A percentile compares a stretch with the other conserved stretches of the same genome.
Evolutionary conservation across 768 basidiomycete species (phyloP).

Genomic region (Trametes cingulata): DNA sequence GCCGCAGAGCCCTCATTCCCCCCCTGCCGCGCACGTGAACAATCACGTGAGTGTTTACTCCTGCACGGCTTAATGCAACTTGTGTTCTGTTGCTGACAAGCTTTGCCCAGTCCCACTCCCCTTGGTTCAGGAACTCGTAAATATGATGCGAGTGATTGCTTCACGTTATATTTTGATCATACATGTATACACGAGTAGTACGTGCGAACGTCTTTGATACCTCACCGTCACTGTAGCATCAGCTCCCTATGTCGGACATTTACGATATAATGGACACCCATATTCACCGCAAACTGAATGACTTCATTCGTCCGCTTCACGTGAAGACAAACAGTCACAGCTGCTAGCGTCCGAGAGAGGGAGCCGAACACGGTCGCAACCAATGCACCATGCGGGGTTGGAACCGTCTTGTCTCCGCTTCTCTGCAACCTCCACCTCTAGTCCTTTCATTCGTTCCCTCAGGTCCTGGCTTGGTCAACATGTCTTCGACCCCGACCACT

Average conservation of each 20-base stretch:
- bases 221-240: too few relatives aligned
- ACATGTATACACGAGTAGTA: not conserved
- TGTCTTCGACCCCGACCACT: not conserved
- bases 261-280: too few relatives aligned
- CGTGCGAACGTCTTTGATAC: not conserved
- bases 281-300: too few relatives aligned
- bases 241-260: too few relatives aligned
- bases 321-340: not conserved
- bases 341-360: not conserved
- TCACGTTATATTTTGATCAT: too few relatives aligned
- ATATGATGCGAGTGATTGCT: not conserved
- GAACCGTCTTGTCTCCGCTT: not conserved
- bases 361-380: constrained; percentile 1
- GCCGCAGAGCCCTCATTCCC: constrained; percentile 2
- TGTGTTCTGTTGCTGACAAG: not conserved
- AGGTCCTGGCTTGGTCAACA: not conserved
- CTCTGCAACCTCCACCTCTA: not conserved
- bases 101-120: not conserved
- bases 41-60: not conserved
- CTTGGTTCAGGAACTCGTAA: constrained; percentile 4
- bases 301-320: too few relatives aligned
- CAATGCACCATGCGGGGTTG: not conserved
- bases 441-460: not conserved
- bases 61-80: too few relatives aligned
- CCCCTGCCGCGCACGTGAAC: constrained; percentile 8